A percentile compares a stretch with the other conserved stretches of the same genome.
phyloP scores from a whole-genome alignment of 768 basidiomycete genomes.

The Harrya chromipes region DNA sequence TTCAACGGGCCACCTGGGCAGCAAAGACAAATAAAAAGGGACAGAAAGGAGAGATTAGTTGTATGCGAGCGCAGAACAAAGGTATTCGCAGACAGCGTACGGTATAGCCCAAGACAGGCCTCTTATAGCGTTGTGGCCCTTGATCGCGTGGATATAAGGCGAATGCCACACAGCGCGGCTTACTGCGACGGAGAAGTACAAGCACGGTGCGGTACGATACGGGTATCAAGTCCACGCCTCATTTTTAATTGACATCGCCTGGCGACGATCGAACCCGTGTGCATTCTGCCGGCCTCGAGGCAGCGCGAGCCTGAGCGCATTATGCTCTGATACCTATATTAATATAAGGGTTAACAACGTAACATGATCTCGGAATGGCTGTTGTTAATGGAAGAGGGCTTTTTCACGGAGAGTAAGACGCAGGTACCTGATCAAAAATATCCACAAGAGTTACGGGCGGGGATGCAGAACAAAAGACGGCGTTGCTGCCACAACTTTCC shows the following conservation, averaged over 20 bases:
- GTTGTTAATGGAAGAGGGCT: background rate
- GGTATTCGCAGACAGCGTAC: slow-evolving; percentile 1
- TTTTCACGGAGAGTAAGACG: background rate
- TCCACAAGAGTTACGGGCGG: no score
- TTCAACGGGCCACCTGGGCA: slow-evolving; percentile 20
- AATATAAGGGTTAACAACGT: background rate
- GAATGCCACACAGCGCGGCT: slow-evolving; percentile 16
- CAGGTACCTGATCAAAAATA: no score
- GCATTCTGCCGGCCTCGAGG: slow-evolving; percentile 15
- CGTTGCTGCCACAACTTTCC: background rate
- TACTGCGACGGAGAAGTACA: background rate
- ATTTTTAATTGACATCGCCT: slow-evolving; percentile 4
- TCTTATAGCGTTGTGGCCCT: slow-evolving; percentile 13
- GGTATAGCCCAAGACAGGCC: background rate
- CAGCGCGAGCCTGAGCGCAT: slow-evolving; percentile 4
- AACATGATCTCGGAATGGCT: background rate
- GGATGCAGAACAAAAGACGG: background rate
- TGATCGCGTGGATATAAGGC: slow-evolving; percentile 14
- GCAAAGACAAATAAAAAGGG: slow-evolving; percentile 3
- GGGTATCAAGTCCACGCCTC: slow-evolving; percentile 2
- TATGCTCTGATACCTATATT: slow-evolving; percentile 9
- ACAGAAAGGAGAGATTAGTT: background rate
- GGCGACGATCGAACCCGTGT: slow-evolving; percentile 1
- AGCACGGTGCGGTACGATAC: background rate
- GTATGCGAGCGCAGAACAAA: background rate